These are phyloP conservation scores for Xylariaceae sp. DNA, from an alignment of 2,329 filamentous ascomycete genomes.

Conservation along the genomic window DNA sequence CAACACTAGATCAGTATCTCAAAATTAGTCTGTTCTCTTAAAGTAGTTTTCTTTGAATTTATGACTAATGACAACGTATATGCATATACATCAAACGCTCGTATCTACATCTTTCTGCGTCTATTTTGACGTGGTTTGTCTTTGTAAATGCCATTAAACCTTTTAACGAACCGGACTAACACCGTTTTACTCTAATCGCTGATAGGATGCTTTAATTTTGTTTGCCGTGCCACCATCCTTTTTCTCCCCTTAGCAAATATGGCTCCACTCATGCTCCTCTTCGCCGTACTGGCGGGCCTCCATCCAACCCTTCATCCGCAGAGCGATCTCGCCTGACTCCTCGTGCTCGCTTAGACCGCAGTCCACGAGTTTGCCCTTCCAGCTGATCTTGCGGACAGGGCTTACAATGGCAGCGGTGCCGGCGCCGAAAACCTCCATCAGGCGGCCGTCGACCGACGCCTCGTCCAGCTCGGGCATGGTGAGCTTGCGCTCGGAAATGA, in stretches of 20 bases:
- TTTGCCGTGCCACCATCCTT: background rate
- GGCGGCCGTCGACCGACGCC: slow-evolving; percentile 80
- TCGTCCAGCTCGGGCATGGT: slow-evolving; percentile 86
- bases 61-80: too few species aligned
- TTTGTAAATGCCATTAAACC: too few species aligned
- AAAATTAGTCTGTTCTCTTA: too few species aligned
- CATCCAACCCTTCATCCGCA: slow-evolving; percentile 95
- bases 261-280: slow-evolving; percentile 90
- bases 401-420: slow-evolving; percentile 95
- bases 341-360: slow-evolving; percentile 81
- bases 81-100: too few species aligned
- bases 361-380: slow-evolving; percentile 79
- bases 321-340: slow-evolving; percentile 86
- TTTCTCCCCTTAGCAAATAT: slow-evolving; percentile 47
- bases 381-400: slow-evolving; percentile 87
- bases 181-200: too few species aligned
- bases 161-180: too few species aligned
- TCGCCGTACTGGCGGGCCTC: slow-evolving; percentile 95
- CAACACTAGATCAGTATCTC: too few species aligned
- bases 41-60: too few species aligned
- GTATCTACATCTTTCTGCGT: too few species aligned
- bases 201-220: too few species aligned
- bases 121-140: too few species aligned
- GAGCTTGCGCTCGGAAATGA: slow-evolving; percentile 85
- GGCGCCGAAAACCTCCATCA: slow-evolving; percentile 92